Percentiles rank a stretch among this genome's conserved stretches.
Conservation (phyloP, 1,284 basidiomycete species). For the Abortiporus biennis region DNA sequence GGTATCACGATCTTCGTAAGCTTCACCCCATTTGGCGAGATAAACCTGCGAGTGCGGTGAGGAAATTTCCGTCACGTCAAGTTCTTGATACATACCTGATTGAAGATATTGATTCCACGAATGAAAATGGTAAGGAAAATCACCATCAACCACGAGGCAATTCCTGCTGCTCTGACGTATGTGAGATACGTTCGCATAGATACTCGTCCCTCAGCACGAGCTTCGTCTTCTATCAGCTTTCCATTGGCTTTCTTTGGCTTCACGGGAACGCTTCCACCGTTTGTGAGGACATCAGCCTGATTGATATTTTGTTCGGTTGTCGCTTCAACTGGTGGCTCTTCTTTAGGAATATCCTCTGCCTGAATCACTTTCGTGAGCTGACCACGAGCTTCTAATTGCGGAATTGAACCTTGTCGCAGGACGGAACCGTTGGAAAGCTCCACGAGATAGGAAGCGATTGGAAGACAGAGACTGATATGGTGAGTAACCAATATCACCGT, state of each 20-base stretch:
- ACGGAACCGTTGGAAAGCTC: slow-evolving; percentile 59
- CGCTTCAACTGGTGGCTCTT: slow-evolving; percentile 17
- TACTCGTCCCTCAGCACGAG: slow-evolving; percentile 60
- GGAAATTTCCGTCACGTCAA: too few relatives aligned
- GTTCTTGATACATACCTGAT: too few relatives aligned
- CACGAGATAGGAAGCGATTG: slow-evolving; percentile 58
- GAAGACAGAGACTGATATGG: slow-evolving; percentile 70
- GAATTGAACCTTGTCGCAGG: slow-evolving; percentile 49
- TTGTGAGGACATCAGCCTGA: slow-evolving; percentile 8
- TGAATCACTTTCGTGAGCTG: slow-evolving; percentile 46
- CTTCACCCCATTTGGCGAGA: slow-evolving; percentile 61
- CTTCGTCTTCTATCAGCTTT: slow-evolving; percentile 58
- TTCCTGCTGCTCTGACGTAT: slow-evolving; percentile 58
- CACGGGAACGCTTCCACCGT: slow-evolving; percentile 11
- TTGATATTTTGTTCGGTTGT: slow-evolving; percentile 34
- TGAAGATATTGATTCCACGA: slow-evolving; percentile 48
- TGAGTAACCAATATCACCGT: slow-evolving; percentile 86
- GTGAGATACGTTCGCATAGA: slow-evolving; percentile 51
- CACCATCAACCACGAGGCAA: slow-evolving; percentile 48
- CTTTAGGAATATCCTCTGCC: slow-evolving; percentile 34
- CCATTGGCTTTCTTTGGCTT: slow-evolving; percentile 26
- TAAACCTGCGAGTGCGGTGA: slow-evolving; percentile 38
- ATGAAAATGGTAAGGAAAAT: slow-evolving; percentile 48
- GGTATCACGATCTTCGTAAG: slow-evolving; percentile 38
- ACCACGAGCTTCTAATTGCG: slow-evolving; percentile 47